Evolutionary conservation across 2,329 filamentous ascomycete species (phyloP), one percentile per base, ranked within the genome.

Genomic region (Stagonosporopsis tanaceti): DNA sequence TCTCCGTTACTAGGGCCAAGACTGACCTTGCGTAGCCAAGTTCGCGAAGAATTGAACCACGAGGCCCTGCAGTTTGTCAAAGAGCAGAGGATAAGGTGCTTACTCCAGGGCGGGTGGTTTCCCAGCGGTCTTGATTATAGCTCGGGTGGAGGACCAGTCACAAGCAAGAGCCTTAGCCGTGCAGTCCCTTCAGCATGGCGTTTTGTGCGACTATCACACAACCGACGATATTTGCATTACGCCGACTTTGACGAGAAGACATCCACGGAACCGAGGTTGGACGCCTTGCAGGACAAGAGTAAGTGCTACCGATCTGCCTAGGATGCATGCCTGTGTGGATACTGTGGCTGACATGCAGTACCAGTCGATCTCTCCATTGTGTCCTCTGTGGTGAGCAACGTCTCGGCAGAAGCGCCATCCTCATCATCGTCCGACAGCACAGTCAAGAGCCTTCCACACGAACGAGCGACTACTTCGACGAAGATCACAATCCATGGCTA

Each of bases 31-130:
- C 27, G 47, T 61, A 81, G 79, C 62, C 92, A 95, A 77, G 91
- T 97, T n/a, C 89, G 93, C 32, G 92, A 97, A 52, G 92, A 96
- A 75, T 83, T 98, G 41, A 90, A 92, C 66, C 88, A 94, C 68
- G 95, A 99, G 76, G 93, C 94, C 11, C 80, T 97, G 51, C 92
- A 97, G 70, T 99, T 99, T 71, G 91, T 98, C 77, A 97, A 97
- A 77, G 95, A 99, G 78, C 95, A 99, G 76, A 88, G 95, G 35
- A 91, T 98, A 60, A 86, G 95, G 51, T 97, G 93, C 72, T 81
- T 99, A 37, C 84, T 98, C 4, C 85, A 92, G 65, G 95, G 95
- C 6, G 88, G 90, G 9, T 99, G 95, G 95, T 99, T 98, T 65
- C 82, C 85, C 3, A 78, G 79, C 44, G 75, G 79, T 75, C 80